Base-by-base conservation (phyloP, 2,329 filamentous ascomycete species). In the Fusarium mundagurra region DNA sequence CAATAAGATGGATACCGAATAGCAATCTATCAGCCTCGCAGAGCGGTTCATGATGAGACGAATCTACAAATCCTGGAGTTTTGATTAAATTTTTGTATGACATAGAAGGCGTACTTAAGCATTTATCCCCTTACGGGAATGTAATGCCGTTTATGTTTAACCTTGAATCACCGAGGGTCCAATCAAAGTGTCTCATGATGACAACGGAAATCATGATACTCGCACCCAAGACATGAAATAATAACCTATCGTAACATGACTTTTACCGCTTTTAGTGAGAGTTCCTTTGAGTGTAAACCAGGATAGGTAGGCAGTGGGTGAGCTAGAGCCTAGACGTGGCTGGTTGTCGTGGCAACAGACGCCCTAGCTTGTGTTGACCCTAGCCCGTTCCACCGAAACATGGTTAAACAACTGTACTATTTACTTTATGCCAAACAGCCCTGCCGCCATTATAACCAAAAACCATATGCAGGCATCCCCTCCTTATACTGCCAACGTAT, bases 1-100 rank as follows among this genome's bases (percentile, higher is more conserved):
- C 16, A 77, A 76, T 31, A 73, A 76, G 64, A 79, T 79, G 78
- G 78, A 79, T 27, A 77, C 69, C 61, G 77, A 77, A 71, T 78
- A 76, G 68, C 38, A 43, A 29, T 34, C 20, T 29, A 36, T 50
- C 38, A 43, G 48, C 27, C n/a, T 59, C 8, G 50, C 47, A 58
- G 54, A 38, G 27, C 38, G 22, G 27, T 38, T 55, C 48, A 62
- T 44, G 57, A 71, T 58, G 31, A 62, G 48, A 72, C 51, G 69
- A 72, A 63, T 63, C 54, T 38, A 71, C 53, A 54, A 47, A 41
- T 44, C 34, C 41, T 55, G 33, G 33, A 24, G 62, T 41, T 57
- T 34, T 58, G 47, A 61, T 66, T 38, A 34, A 51, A 27, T 14
- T 47, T 58, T 66, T 41, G 68, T 43, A 41, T 48, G 53, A 36